Base-by-base conservation (phyloP, 768 basidiomycete genomes). In the Hysterangium stoloniferum region DNA sequence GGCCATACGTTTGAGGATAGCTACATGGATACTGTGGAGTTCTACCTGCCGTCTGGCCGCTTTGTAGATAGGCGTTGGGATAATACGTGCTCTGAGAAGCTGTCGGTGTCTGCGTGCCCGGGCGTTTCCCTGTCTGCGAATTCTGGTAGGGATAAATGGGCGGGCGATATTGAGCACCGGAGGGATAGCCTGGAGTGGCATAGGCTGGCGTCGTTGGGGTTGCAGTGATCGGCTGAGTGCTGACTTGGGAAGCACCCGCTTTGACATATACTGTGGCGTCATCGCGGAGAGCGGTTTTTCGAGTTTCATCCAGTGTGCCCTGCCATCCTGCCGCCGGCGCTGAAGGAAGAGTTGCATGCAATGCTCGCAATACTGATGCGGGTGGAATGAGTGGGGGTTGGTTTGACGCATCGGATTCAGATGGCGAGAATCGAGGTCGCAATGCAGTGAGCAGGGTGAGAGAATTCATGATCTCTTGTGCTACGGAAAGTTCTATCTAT, bases 221-320 rank as follows among this genome's bases (percentile, higher is more conserved):
- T n/a, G n/a, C n/a, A n/a, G n/a, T n/a, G n/a, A n/a, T n/a, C 9
- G 53, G 32, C 15, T 42, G 38, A 19, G 53, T 20, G 12, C 44
- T 37, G 2, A 31, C 40, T 24, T 53, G 38, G 6, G 53, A 50
- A 32, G 56, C 60, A 15, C 63, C 61, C 2, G 66, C 64, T 55
- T 74, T 75, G 53, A 87, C 73, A 65, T 80, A 82, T 38, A 88
- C 66, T 1, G 87, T 91, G 3, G 77, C 74, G 60, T 90, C 80
- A 62, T 89, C 87, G 15, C 81, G 78, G 13, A 89, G 73, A 4
- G 86, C 84, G 0, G 75, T 73, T 8, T 75, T 53, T 22, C 74
- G 71, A 41, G 73, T 68, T 11, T 77, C 59, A 9, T 82, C 78
- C 3, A 90, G 73, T 2, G 80, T 89, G 31, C 87, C 87, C 57